A percentile compares a stretch with the other conserved stretches of the same genome.
phyloP scores from a whole-genome alignment of 2,329 filamentous ascomycete species.

The Neofusicoccum kwambonambiense region DNA sequence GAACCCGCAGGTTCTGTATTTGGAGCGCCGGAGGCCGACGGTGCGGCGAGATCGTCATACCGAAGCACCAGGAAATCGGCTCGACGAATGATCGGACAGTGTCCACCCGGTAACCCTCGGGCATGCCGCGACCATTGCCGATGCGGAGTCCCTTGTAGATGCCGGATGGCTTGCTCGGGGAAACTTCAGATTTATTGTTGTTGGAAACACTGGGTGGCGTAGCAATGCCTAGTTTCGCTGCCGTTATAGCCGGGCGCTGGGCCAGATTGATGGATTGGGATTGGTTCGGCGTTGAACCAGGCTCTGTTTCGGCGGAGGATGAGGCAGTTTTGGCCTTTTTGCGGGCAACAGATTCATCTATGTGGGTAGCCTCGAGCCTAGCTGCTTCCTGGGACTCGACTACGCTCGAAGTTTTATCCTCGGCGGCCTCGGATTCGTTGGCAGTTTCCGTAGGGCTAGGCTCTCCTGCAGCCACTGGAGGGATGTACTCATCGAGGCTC shows the following conservation, averaged over 20 bases:
- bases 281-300: conserved; percentile 7
- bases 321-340: conserved; percentile 41
- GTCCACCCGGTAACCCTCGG: conserved; percentile 56
- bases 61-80: conserved; percentile 58
- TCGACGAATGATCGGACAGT: conserved; percentile 58
- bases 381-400: neutral
- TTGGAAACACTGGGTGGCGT: conserved; percentile 30
- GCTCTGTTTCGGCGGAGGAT: conserved; percentile 18
- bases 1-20: conserved; percentile 53
- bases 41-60: conserved; percentile 51
- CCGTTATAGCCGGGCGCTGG: neutral
- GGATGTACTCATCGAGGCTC: conserved; percentile 56
- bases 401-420: neutral
- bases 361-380: conserved; percentile 7
- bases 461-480: conserved; percentile 22
- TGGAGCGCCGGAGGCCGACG: conserved; percentile 48
- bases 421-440: neutral
- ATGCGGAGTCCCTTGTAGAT: conserved; percentile 59
- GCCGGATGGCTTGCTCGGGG: conserved; percentile 26
- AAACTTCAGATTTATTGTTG: conserved; percentile 22
- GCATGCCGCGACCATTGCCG: conserved; percentile 59
- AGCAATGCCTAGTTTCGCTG: conserved; percentile 21
- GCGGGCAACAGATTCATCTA: conserved; percentile 23
- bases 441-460: conserved; percentile 24
- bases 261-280: conserved; percentile 9